These are phyloP conservation scores for Amanita pseudoporphyria DNA, from an alignment of 768 basidiomycete species.

Conservation along the genomic window DNA sequence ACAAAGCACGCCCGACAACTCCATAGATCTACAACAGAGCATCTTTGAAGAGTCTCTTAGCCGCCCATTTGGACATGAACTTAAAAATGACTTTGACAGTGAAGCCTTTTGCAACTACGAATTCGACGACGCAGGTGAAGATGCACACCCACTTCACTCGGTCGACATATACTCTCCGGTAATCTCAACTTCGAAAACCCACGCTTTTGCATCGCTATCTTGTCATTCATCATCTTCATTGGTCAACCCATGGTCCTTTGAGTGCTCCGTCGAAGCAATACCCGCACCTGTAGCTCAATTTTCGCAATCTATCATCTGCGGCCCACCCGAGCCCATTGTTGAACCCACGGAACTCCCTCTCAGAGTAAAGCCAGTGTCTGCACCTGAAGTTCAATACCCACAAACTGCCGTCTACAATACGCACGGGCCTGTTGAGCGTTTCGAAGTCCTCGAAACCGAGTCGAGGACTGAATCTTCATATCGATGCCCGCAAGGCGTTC, in stretches of 20 bases:
- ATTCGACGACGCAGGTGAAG: neutral
- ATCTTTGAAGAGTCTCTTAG: neutral
- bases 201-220: neutral
- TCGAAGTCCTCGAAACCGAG: neutral
- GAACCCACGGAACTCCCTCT: too few species aligned
- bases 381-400: neutral
- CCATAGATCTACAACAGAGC: neutral
- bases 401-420: neutral
- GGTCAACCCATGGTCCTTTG: neutral
- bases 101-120: neutral
- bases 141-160: neutral
- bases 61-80: neutral
- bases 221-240: conserved; percentile 3
- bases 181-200: neutral
- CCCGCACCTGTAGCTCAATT: neutral
- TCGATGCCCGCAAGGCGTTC: too few species aligned
- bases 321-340: too few species aligned
- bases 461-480: too few species aligned
- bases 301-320: neutral
- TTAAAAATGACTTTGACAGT: neutral
- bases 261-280: neutral
- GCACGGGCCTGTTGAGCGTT: neutral
- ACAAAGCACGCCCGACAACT: neutral
- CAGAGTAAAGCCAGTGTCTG: neutral
- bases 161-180: neutral